Percentiles rank a stretch among this genome's conserved stretches.
Conservation (phyloP, 2,329 filamentous ascomycete genomes). For the Ophiostoma quercus region DNA sequence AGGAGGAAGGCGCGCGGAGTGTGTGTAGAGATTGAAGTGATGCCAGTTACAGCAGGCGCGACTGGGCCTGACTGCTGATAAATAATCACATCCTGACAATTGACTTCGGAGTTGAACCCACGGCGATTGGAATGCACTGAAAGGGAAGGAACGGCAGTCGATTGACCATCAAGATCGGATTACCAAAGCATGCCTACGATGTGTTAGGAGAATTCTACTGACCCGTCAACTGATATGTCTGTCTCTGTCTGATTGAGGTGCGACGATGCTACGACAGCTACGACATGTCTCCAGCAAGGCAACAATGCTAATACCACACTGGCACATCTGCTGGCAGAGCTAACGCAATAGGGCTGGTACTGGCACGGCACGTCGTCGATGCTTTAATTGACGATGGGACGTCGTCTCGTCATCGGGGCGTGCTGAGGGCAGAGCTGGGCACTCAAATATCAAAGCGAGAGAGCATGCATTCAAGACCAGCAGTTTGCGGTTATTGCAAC, state of each 20-base stretch:
- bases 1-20: conserved; percentile 14
- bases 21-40: neutral
- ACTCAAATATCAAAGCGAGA: too few relatives aligned
- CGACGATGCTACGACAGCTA: neutral
- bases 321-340: conserved; percentile 12
- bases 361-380: conserved; percentile 9
- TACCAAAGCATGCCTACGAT: neutral
- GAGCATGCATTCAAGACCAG: neutral
- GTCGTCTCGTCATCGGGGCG: neutral
- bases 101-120: neutral
- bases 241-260: neutral
- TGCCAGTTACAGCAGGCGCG: neutral
- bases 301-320: conserved; percentile 6
- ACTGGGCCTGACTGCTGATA: neutral
- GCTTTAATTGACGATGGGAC: neutral
- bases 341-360: conserved; percentile 17
- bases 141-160: neutral
- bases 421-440: neutral
- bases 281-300: conserved; percentile 5
- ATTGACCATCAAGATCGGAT: neutral
- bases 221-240: neutral
- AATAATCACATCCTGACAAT: neutral
- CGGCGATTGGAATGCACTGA: neutral
- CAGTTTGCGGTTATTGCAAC: neutral
- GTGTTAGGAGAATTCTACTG: too few relatives aligned